Evolutionary conservation across 768 basidiomycete genomes (phyloP), one percentile per base, ranked within the genome.

Genomic region (Pleurotus tuoliensis): DNA sequence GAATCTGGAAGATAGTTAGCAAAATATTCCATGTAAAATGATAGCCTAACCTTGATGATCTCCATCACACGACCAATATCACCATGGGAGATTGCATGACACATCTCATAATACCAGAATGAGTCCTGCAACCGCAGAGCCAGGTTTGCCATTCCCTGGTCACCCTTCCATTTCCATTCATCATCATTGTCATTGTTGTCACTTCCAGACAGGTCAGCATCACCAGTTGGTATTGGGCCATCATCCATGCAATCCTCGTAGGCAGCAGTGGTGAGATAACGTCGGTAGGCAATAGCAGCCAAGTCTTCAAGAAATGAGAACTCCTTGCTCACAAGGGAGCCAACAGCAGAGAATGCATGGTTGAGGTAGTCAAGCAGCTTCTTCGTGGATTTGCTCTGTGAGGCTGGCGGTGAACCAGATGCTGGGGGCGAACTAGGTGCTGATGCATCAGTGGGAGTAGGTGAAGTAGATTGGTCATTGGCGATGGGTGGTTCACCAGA

Each of bases 21-120:
- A n/a, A 1, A 13, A 27, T 15, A 47, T 12, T 15, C 15, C 2
- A 12, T 12, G 3, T n/a, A 27, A 51, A 22, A 4, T 4, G 4
- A 22, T 22, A 22, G 37, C 22, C 15, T 9, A 24, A 69, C 70
- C 65, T 70, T 70, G 41, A 71, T 40, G 9, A 62, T 59, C 47
- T 70, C 65, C 38, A 62, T 65, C 0, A 66, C 62, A 2, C 66
- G 62, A 1, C 71, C 70, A 43, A 64, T 63, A 59, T 70, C 66
- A 4, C 71, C 71, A 27, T 69, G 67, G 6, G 69, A 48, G 12
- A 66, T 56, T 1, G 69, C 63, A 51, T 64, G 58, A 3, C 56
- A 45, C 22, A 63, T 47, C 34, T 70, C 69, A 5, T 61, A 56
- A 34, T 58, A 65, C 60, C 61, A 61, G 8, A 59, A 45, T 46